Base-by-base conservation (phyloP, 2,329 filamentous ascomycete species). In the Ceratocystis papillata region DNA sequence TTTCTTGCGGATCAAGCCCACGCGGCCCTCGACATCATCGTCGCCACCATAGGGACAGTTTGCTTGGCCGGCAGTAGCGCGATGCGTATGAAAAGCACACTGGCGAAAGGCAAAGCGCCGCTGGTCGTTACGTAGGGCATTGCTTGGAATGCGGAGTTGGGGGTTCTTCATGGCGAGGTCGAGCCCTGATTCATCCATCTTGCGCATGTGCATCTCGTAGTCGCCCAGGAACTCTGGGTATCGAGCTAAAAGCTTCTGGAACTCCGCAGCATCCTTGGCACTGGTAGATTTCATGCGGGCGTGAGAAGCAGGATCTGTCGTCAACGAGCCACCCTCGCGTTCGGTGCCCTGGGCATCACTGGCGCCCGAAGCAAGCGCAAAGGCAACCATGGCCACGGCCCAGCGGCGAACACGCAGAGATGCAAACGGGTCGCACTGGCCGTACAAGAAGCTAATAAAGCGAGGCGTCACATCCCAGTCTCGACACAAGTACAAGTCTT, bases 341-440 rank as follows among this genome's bases (percentile, higher is more conserved):
- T 72, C 65, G 10, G 66, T 44, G 3, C 44, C 62, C 17, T 59
- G 59, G 25, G 62, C 53, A 28, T 65, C 45, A 22, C 37, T 20
- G n/a, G 50, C 50, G 41, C 62, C 45, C 22, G 57, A 73, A 28
- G 76, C 75, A 41, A 83, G 76, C 2, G 78, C 78, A 77, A 81
- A 84, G n/a, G 81, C 81, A 15, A 82, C 77, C 81, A 84, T 84
- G 67, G 82, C 81, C 5, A 84, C 81, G 65, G 81, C 79, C 82
- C 82, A 85, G 69, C 81, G 80, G 61, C 82, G 79, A 48, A 85
- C 75, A 8, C 82, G 78, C 50, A 80, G 77, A 64, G 81, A 77
- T 45, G 78, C 75, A 33, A 77, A 72, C 12, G 78, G 72, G 62
- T 82, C 79, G 71, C 80, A 81, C 69, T 80, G 77, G n/a, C 74